These are phyloP conservation scores for Carex kokanica DNA, from an alignment of 176 grass and related monocot species.

Conservation along the genomic window DNA sequence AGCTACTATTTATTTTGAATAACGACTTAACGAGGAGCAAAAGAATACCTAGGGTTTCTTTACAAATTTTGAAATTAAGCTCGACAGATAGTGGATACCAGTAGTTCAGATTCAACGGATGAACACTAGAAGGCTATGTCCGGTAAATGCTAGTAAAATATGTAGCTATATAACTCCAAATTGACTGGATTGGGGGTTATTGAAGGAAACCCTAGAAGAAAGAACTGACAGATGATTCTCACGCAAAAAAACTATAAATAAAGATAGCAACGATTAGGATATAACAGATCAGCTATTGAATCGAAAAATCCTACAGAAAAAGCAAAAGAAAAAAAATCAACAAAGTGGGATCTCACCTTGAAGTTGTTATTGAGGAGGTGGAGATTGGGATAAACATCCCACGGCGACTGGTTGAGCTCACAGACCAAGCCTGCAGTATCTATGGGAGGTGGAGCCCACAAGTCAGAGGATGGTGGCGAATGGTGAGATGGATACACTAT, in stretches of 20 bases:
- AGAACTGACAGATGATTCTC: constrained; percentile 5
- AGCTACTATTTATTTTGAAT: neutral
- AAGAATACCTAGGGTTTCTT: constrained; percentile 22
- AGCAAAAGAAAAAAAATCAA: neutral
- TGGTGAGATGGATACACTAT: constrained; percentile 16
- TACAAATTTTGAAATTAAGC: constrained; percentile 16
- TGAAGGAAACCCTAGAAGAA: constrained; percentile 31
- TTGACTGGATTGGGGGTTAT: constrained; percentile 16
- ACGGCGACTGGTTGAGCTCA: constrained; percentile 29
- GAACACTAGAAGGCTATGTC: neutral
- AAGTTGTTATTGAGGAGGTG: constrained; percentile 12
- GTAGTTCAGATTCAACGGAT: neutral
- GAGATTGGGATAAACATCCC: constrained; percentile 32
- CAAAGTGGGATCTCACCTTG: constrained; percentile 10
- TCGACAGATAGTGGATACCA: neutral
- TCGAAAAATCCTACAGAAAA: neutral
- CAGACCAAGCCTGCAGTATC: neutral
- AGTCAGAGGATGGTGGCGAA: constrained; percentile 1
- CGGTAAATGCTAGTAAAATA: neutral
- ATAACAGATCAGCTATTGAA: neutral
- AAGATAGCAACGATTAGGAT: constrained; percentile 9
- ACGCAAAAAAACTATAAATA: neutral
- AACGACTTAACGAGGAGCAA: neutral
- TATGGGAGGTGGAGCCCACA: neutral
- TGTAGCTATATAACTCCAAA: neutral